Percentiles rank a stretch among this genome's conserved stretches.
phyloP scores from a whole-genome alignment of 2,329 filamentous ascomycete genomes.

The Colletotrichum sp. region DNA sequence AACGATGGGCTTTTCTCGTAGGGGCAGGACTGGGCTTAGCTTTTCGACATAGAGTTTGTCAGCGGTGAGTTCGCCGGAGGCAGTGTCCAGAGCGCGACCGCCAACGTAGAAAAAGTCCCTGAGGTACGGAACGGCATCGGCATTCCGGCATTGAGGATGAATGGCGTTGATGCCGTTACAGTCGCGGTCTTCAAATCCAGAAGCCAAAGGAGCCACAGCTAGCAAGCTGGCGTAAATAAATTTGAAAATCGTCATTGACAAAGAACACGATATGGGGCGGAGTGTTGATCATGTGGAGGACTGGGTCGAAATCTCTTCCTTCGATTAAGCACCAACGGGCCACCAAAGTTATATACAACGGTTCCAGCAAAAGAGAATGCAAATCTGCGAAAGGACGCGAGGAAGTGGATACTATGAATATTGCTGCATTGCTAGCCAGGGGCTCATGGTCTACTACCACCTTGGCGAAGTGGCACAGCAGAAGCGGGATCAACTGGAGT shows the following conservation, averaged over 20 bases:
- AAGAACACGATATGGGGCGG: background rate
- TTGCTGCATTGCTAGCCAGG: background rate
- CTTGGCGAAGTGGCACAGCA: background rate
- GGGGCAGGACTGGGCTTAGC: conserved; percentile 34
- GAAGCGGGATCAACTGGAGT: background rate
- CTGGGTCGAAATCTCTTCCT: background rate
- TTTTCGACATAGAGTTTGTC: conserved; percentile 61
- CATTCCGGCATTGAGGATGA: background rate
- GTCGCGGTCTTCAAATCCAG: background rate
- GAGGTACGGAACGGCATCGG: conserved; percentile 18
- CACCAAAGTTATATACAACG: background rate
- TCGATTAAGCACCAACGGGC: background rate
- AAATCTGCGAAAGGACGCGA: background rate
- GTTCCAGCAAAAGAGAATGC: background rate
- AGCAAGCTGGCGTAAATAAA: background rate
- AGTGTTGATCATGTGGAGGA: background rate
- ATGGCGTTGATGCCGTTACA: conserved; percentile 1
- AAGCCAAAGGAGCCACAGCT: background rate
- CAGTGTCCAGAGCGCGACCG: conserved; percentile 35
- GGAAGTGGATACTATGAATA: background rate
- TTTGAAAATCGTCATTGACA: background rate
- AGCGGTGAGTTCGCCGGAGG: conserved; percentile 30
- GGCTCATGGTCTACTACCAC: background rate
- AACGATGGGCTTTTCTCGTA: background rate
- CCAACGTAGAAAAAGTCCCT: conserved; percentile 39